These are phyloP conservation scores for Cudoniella acicularis DNA, from an alignment of 495 filamentous ascomycete genomes.

Conservation along the genomic window DNA sequence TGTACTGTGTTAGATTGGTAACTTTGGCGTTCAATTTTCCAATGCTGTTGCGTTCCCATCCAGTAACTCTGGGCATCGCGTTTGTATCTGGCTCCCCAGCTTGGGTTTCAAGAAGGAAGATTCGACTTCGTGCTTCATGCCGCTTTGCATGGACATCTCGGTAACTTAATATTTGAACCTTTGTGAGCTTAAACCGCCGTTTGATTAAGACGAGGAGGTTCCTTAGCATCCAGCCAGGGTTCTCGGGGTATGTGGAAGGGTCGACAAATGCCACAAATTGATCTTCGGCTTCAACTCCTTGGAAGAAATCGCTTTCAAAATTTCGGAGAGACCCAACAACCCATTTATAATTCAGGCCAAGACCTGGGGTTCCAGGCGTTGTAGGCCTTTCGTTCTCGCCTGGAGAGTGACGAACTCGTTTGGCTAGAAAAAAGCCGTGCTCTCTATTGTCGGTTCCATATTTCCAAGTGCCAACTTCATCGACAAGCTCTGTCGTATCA, in stretches of 20 bases:
- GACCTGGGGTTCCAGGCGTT: slow-evolving; percentile 35
- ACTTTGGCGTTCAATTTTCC: slow-evolving; percentile 72
- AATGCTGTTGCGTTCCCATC: slow-evolving; percentile 82
- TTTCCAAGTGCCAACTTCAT: slow-evolving; percentile 80
- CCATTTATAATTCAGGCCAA: slow-evolving; percentile 64
- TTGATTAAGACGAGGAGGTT: slow-evolving; percentile 86
- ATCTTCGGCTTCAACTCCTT: slow-evolving; percentile 60
- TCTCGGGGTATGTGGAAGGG: slow-evolving; percentile 80
- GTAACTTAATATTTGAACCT: slow-evolving; percentile 86
- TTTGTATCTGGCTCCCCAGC: neutral
- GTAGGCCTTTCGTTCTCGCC: slow-evolving; percentile 31
- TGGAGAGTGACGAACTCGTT: slow-evolving; percentile 47
- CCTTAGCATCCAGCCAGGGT: slow-evolving; percentile 88
- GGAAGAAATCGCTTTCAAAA: slow-evolving; percentile 88
- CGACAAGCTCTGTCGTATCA: slow-evolving; percentile 73
- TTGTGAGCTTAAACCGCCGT: slow-evolving; percentile 71
- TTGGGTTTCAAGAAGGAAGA: slow-evolving; percentile 60
- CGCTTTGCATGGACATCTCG: slow-evolving; percentile 73
- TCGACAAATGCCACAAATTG: slow-evolving; percentile 84
- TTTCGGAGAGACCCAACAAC: slow-evolving; percentile 65
- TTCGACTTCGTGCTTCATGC: slow-evolving; percentile 74
- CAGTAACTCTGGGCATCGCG: slow-evolving; percentile 73
- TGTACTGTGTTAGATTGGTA: slow-evolving; percentile 81
- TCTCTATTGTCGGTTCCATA: slow-evolving; percentile 74
- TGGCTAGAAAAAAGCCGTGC: slow-evolving; percentile 91